phyloP scores from a whole-genome alignment of 2,329 filamentous ascomycete species.

The Trichoderma arundinaceum region DNA sequence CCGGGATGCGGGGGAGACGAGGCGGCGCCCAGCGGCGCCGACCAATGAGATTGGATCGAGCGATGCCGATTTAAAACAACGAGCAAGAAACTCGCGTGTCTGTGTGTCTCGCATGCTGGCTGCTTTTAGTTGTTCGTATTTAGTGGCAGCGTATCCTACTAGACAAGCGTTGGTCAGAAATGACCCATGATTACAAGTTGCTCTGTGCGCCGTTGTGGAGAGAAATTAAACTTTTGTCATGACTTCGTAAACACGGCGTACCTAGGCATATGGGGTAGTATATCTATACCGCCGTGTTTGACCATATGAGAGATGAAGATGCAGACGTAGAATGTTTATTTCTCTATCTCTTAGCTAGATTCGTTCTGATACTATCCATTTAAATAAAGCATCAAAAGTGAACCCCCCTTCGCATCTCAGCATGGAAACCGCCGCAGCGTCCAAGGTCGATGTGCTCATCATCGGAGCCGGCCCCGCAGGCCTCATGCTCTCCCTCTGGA shows the following conservation, averaged over 20 bases:
- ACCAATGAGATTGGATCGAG: no score
- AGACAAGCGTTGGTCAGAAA: constrained; percentile 14
- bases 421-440: constrained; percentile 3
- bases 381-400: background rate
- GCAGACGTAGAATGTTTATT: background rate
- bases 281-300: background rate
- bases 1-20: no score
- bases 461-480: constrained; percentile 50
- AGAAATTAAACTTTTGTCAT: constrained; percentile 9
- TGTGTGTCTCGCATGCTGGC: no score
- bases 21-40: no score
- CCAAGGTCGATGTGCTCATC: constrained; percentile 46
- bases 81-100: no score
- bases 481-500: constrained; percentile 52
- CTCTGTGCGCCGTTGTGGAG: background rate
- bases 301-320: background rate
- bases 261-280: background rate
- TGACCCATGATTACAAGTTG: constrained; percentile 26
- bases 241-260: background rate
- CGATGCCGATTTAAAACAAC: no score
- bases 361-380: background rate
- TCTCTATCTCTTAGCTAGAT: background rate
- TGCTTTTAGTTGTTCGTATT: background rate
- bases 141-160: no score
- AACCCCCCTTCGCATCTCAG: background rate